Percentiles rank a stretch among this genome's conserved stretches.
phyloP scores from a whole-genome alignment of 139 green algal genomes.

The Tetraselmis striata region DNA sequence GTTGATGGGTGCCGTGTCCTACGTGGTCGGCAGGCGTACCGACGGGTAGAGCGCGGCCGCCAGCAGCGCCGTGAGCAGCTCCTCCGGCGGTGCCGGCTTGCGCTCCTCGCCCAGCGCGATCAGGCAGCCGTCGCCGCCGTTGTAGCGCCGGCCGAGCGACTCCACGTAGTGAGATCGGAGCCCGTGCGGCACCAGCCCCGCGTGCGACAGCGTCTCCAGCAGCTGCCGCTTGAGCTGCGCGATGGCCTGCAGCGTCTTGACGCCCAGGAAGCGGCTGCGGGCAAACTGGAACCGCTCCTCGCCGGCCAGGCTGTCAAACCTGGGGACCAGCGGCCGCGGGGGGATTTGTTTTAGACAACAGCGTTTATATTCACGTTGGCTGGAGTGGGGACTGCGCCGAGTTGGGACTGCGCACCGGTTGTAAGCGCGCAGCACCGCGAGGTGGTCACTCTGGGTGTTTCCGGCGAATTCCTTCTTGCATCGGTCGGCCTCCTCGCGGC shows the following conservation, averaged over 20 bases:
- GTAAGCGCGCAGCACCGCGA: slow-evolving; percentile 17
- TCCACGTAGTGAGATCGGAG: slow-evolving; percentile 7
- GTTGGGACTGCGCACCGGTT: slow-evolving; percentile 3
- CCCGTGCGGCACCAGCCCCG: slow-evolving; percentile 5
- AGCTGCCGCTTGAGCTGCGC: slow-evolving; percentile 17
- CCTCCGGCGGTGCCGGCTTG: not conserved
- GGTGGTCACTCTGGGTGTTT: slow-evolving; percentile 15
- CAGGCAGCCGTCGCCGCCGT: slow-evolving; percentile 5
- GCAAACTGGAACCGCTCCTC: slow-evolving; percentile 6
- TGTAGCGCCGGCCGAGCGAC: not conserved
- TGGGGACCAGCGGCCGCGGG: not conserved
- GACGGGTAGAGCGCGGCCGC: slow-evolving; percentile 18
- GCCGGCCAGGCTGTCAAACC: not conserved
- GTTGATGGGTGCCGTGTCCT: too few relatives aligned
- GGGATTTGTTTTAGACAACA: not conserved
- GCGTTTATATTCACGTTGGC: not conserved
- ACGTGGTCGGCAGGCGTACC: too few relatives aligned
- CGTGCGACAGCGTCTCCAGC: slow-evolving; percentile 14
- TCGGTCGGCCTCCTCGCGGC: slow-evolving; percentile 14
- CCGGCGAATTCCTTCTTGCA: slow-evolving; percentile 8
- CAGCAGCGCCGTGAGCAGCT: slow-evolving; percentile 17
- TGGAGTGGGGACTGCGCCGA: not conserved
- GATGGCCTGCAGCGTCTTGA: slow-evolving; percentile 23
- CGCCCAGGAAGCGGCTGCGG: slow-evolving; percentile 13
- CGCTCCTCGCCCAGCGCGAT: slow-evolving; percentile 5